A percentile compares a stretch with the other conserved stretches of the same genome.
phyloP scores from a whole-genome alignment of 1,284 basidiomycete species.

The Marasmius sp. region DNA sequence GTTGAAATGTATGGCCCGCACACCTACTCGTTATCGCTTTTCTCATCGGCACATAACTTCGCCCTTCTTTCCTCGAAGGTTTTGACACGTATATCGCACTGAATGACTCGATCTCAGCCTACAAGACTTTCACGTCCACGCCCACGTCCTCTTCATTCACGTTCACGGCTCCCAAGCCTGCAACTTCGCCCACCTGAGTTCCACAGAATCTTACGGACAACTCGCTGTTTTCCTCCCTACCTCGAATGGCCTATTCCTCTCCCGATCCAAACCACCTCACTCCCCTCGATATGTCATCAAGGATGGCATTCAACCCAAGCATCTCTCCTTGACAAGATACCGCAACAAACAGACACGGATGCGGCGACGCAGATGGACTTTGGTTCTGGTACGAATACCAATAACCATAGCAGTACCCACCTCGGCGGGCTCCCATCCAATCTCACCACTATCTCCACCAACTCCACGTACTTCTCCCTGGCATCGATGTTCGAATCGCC shows the following conservation, averaged over 20 bases:
- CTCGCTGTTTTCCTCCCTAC: conserved; percentile 23
- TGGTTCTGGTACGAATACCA: conserved; percentile 37
- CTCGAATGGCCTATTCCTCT: conserved; percentile 14
- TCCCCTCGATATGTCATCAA: too few relatives aligned
- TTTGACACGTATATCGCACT: too few relatives aligned
- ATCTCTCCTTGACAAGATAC: conserved; percentile 57
- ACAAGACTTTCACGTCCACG: too few relatives aligned
- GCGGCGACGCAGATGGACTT: conserved; percentile 64
- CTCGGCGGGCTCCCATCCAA: conserved; percentile 11
- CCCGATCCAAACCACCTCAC: conserved; percentile 21
- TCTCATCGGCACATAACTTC: too few relatives aligned
- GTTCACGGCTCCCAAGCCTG: conserved; percentile 61
- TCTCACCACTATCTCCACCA: conserved; percentile 75
- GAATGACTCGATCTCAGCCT: too few relatives aligned
- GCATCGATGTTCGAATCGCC: conserved; percentile 54
- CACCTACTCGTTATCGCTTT: too few relatives aligned
- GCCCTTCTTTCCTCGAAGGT: too few relatives aligned
- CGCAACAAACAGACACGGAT: conserved; percentile 49
- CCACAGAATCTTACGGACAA: conserved; percentile 7
- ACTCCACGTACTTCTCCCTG: conserved; percentile 80
- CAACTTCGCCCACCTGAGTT: conserved; percentile 25
- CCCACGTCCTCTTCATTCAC: conserved; percentile 64
- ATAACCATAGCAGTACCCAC: conserved; percentile 29
- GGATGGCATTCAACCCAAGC: conserved; percentile 64
- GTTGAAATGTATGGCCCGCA: too few relatives aligned